Evolutionary conservation across 306 rosid species (phyloP).

Genomic region (Neltuma alba): DNA sequence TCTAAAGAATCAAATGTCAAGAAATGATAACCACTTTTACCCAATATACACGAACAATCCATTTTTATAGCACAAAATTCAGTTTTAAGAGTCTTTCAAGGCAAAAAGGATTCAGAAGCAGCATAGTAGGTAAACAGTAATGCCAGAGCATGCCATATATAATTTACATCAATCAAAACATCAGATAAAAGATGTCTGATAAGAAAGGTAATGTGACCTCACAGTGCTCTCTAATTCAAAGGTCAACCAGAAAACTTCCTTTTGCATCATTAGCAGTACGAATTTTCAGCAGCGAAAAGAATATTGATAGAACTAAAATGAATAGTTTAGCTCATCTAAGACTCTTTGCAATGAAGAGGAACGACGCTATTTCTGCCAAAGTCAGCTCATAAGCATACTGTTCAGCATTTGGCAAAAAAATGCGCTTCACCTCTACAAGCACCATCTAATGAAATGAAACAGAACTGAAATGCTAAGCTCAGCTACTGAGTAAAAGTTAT

Average conservation of each 20-base stretch:
- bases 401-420: not conserved
- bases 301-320: too few species aligned
- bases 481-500: not conserved
- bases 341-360: not conserved
- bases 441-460: not conserved
- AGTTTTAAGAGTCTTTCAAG: too few species aligned
- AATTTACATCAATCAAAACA: not conserved
- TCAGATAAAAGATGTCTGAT: not conserved
- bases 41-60: not conserved
- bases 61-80: not conserved
- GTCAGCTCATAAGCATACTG: not conserved
- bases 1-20: not conserved
- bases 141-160: not conserved
- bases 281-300: not conserved
- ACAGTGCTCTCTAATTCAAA: not conserved
- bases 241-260: not conserved
- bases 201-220: not conserved
- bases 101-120: too few species aligned
- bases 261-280: not conserved
- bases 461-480: not conserved
- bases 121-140: not conserved
- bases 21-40: constrained; percentile 15
- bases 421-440: not conserved
- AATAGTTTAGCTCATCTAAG: not conserved
- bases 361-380: not conserved